A percentile compares a stretch with the other conserved stretches of the same genome.
These are phyloP conservation scores for Populus hybrid DNA, from an alignment of 441 rosid genomes.

Conservation along the genomic window DNA sequence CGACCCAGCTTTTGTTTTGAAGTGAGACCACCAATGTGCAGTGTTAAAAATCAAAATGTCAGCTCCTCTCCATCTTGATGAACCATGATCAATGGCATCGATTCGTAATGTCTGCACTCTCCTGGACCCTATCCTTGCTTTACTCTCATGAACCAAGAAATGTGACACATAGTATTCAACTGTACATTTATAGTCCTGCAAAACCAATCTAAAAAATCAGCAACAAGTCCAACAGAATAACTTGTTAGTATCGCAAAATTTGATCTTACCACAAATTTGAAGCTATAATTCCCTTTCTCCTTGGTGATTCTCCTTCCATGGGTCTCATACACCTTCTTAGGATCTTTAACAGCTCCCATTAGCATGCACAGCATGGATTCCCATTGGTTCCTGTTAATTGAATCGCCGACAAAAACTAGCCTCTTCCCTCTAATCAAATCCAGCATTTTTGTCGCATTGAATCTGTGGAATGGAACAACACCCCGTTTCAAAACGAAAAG, in stretches of 20 bases:
- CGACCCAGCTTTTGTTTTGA: conserved; percentile 91
- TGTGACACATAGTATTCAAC: conserved; percentile 71
- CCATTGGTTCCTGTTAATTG: conserved; percentile 96
- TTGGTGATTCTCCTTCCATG: conserved; percentile 79
- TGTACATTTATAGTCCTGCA: conserved; percentile 83
- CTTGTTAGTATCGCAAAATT: background rate
- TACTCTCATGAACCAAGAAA: conserved; percentile 80
- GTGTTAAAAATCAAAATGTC: conserved; percentile 85
- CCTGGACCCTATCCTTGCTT: conserved; percentile 68
- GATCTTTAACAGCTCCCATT: conserved; percentile 70
- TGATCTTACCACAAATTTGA: conserved; percentile 69
- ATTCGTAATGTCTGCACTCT: conserved; percentile 70
- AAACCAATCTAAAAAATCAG: conserved; percentile 21
- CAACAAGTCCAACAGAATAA: background rate
- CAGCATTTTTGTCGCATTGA: conserved; percentile 76
- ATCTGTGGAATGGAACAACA: conserved; percentile 39
- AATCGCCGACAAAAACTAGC: conserved; percentile 92
- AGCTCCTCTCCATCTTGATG: conserved; percentile 94
- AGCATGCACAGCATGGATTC: conserved; percentile 90
- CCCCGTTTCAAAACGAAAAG: background rate
- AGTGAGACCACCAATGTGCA: conserved; percentile 98
- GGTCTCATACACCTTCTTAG: conserved; percentile 76
- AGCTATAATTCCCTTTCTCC: conserved; percentile 84
- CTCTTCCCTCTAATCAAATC: conserved; percentile 81
- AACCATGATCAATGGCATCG: conserved; percentile 75